Conservation (phyloP, 495 filamentous ascomycete species). For the Trichoderma asperelloides region DNA sequence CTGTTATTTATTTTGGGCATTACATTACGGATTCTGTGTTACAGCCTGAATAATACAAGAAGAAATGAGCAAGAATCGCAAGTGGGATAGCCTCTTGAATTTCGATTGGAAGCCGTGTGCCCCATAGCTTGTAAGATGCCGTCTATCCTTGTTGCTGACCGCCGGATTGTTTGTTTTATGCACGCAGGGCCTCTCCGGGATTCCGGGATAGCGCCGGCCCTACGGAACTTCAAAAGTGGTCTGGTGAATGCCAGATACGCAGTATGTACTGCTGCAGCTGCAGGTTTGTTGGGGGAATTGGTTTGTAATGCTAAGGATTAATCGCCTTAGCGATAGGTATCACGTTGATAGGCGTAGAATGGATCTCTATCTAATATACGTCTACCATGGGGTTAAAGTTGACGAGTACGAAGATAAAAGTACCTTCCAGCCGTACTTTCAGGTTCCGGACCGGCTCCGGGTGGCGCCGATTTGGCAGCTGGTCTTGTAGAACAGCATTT, state of each 20-base stretch:
- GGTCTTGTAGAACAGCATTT: too few species aligned
- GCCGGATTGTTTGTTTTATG: neutral
- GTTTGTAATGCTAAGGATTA: too few species aligned
- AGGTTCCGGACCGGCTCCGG: too few species aligned
- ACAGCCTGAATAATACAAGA: neutral
- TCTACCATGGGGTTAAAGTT: too few species aligned
- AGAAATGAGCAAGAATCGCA: neutral
- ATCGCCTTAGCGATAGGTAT: too few species aligned
- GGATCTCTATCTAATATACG: too few species aligned
- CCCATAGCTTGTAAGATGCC: neutral
- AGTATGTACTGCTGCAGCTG: too few species aligned
- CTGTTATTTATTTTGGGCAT: slow-evolving; percentile 5
- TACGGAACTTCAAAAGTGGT: neutral
- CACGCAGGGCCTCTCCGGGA: neutral
- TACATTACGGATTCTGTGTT: neutral
- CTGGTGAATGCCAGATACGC: neutral
- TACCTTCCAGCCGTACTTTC: too few species aligned
- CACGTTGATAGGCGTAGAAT: too few species aligned
- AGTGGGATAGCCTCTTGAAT: neutral
- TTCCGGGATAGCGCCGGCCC: neutral
- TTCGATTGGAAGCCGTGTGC: neutral
- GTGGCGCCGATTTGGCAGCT: too few species aligned
- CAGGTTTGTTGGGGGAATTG: too few species aligned
- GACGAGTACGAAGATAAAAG: too few species aligned
- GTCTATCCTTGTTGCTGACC: neutral